Percentiles rank a stretch among this genome's conserved stretches.
Evolutionary conservation across 1,139 yeast genomes (phyloP).

Genomic region (Chernovozyma sophiae-reginae): DNA sequence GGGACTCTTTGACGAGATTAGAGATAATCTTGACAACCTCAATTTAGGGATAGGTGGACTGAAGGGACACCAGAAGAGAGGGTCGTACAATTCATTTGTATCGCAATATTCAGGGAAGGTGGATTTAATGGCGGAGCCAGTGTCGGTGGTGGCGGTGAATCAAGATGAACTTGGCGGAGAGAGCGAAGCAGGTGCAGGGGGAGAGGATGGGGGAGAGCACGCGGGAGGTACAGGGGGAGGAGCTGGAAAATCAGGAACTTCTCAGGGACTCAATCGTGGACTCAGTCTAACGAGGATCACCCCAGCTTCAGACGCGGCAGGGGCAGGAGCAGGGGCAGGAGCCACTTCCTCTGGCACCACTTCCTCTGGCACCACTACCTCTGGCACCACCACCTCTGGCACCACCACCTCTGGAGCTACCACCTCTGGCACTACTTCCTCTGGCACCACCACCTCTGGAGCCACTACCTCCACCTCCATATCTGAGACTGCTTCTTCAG

Average conservation of each 20-base stretch:
- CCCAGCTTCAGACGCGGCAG: background rate
- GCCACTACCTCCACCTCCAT: too few relatives aligned
- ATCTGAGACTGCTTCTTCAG: background rate
- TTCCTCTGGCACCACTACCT: too few relatives aligned
- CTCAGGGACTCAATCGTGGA: slow-evolving; percentile 4
- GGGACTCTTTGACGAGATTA: slow-evolving; percentile 6
- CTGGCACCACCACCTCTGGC: too few relatives aligned
- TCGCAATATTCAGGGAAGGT: slow-evolving; percentile 8
- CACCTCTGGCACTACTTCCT: too few relatives aligned
- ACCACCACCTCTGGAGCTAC: too few relatives aligned
- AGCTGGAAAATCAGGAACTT: too few relatives aligned
- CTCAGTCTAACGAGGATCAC: slow-evolving; percentile 5
- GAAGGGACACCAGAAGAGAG: slow-evolving; percentile 1
- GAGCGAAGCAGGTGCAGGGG: slow-evolving; percentile 1
- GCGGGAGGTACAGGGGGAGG: background rate
- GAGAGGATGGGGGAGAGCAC: slow-evolving; percentile 2
- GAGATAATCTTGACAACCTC: slow-evolving; percentile 4
- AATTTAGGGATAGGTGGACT: background rate
- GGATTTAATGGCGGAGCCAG: slow-evolving; percentile 8
- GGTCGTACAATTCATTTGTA: slow-evolving; percentile 4
- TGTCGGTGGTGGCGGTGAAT: slow-evolving; percentile 6
- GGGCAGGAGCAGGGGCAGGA: background rate
- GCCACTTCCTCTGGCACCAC: too few relatives aligned
- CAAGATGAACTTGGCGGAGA: slow-evolving; percentile 4
- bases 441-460: too few relatives aligned